Conservation (phyloP, 1,284 basidiomycete genomes). For the Leccinum fallax region DNA sequence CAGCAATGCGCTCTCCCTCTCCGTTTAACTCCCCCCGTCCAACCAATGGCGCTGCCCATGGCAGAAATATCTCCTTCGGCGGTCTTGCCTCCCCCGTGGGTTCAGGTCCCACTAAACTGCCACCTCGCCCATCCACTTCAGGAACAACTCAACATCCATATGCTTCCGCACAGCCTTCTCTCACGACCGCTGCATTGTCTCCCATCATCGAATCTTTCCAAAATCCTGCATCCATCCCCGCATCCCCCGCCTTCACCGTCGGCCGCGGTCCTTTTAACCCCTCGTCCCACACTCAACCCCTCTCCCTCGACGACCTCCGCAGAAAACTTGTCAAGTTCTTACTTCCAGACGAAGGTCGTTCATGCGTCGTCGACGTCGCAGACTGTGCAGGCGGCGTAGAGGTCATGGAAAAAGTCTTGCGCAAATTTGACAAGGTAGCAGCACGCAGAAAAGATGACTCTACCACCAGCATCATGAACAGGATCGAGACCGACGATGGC, state of each 20-base stretch:
- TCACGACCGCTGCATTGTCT: slow-evolving; percentile 50
- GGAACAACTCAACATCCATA: slow-evolving; percentile 51
- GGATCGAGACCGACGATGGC: slow-evolving; percentile 60
- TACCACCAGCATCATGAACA: slow-evolving; percentile 50
- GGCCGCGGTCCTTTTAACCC: slow-evolving; percentile 59
- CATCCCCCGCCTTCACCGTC: slow-evolving; percentile 56
- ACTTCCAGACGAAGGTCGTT: slow-evolving; percentile 75
- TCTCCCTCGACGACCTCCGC: slow-evolving; percentile 76
- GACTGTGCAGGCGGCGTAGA: slow-evolving; percentile 81
- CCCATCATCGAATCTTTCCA: slow-evolving; percentile 70
- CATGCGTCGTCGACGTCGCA: slow-evolving; percentile 77
- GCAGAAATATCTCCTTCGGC: slow-evolving; percentile 51
- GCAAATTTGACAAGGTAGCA: slow-evolving; percentile 81
- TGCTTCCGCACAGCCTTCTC: slow-evolving; percentile 46
- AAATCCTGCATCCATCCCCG: slow-evolving; percentile 40
- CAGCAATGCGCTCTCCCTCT: slow-evolving; percentile 54
- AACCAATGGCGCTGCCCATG: slow-evolving; percentile 41
- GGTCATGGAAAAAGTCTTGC: slow-evolving; percentile 83
- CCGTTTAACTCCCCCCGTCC: slow-evolving; percentile 48
- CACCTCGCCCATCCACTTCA: slow-evolving; percentile 42
- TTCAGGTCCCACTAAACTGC: slow-evolving; percentile 40
- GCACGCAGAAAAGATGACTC: slow-evolving; percentile 46
- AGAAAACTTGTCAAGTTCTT: slow-evolving; percentile 86
- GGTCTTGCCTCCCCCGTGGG: slow-evolving; percentile 39
- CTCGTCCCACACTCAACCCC: slow-evolving; percentile 45